Conservation (phyloP, 2,329 filamentous ascomycete species). For the Pseudogymnoascus sp. region DNA sequence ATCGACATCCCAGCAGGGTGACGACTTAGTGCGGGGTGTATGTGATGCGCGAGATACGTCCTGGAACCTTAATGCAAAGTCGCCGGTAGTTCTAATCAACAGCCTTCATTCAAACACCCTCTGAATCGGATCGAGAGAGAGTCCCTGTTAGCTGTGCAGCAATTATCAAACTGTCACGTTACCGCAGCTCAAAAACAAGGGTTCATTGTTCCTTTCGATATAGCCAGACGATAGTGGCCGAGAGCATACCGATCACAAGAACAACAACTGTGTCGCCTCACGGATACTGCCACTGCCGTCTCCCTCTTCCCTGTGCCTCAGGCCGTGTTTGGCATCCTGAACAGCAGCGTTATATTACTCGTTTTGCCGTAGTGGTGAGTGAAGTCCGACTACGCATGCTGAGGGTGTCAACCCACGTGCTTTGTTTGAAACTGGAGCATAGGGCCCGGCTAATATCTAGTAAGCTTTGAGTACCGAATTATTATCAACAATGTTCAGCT, state of each 20-base stretch:
- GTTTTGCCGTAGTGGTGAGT: background rate
- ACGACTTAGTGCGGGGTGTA: conserved; percentile 3
- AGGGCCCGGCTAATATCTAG: background rate
- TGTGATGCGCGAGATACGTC: background rate
- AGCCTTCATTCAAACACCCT: background rate
- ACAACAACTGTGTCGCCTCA: background rate
- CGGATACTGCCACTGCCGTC: background rate
- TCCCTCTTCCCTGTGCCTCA: background rate
- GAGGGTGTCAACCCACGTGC: background rate
- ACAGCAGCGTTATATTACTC: background rate
- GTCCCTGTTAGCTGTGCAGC: background rate
- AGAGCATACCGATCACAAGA: background rate
- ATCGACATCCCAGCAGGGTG: conserved; percentile 1
- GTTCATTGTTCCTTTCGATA: background rate
- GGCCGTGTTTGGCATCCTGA: background rate
- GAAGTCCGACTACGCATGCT: background rate
- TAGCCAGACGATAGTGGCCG: background rate
- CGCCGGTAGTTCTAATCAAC: background rate
- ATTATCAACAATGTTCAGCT: background rate
- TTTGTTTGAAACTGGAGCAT: background rate
- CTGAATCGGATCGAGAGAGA: background rate
- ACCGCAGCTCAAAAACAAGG: background rate
- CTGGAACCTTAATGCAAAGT: background rate
- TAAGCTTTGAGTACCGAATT: background rate
- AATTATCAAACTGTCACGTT: background rate